Evolutionary conservation across 495 filamentous ascomycete genomes (phyloP), one percentile per base, ranked within the genome.

Genomic region (Mycothermus thermophilus): DNA sequence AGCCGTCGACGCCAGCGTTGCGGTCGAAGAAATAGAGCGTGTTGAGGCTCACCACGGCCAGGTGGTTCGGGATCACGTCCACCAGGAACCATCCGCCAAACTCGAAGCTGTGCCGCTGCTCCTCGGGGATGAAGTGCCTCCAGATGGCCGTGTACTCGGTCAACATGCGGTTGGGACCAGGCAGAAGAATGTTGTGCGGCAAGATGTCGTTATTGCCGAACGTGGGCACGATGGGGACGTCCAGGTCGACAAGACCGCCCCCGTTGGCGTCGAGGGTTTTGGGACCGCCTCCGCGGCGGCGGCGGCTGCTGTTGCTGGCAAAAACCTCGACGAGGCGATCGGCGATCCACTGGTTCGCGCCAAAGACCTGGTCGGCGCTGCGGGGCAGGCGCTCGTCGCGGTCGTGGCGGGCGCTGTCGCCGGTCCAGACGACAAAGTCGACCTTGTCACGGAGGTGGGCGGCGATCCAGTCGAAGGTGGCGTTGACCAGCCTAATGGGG

Each of bases 391-490:
- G 53, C 51, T 87, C 85, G 49, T 97, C 90, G 57, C 79, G 93
- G 55, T 95, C 90, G 55, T 97, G 90, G 40, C 92, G 75, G 20
- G 84, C 88, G 14, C 83, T 93, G 55, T 99, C 90, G 36, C 90
- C 90, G 0, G 92, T 96, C 92, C 92, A 99, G 33, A 99, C 64
- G 25, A 96, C 79, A 51, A 99, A 99, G 58, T 99, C 90, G 34
- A 99, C 69, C 8, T 75, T 54, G 59, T 83, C 83, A 50, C 74
- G 80, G 23, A 99, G 48, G 44, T 94, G 79, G 18, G 76, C 67
- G n/a, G 75, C 66, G 35, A 99, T 80, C 90, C 90, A 99, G 39
- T 74, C 67, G 55, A 96, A 87, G 0, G 92, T 96, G 50, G 76
- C 82, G 57, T 96, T 79, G 32, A 96, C 63, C 8, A 99, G 71